These are phyloP conservation scores for Citrullus amarus DNA, from an alignment of 306 rosid genomes.

Conservation along the genomic window DNA sequence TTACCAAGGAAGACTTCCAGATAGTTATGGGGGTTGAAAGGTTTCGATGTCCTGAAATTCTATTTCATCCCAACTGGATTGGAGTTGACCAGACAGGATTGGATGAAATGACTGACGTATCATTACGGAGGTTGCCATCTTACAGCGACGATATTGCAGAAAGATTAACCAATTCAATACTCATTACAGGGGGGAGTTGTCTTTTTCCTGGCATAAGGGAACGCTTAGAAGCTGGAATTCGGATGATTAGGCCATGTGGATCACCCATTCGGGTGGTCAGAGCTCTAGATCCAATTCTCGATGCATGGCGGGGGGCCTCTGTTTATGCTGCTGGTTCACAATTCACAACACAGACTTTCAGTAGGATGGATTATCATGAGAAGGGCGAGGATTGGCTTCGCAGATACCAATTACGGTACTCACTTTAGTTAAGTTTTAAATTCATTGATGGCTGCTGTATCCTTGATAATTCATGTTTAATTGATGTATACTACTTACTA, in stretches of 20 bases:
- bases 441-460: neutral
- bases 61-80: constrained; percentile 80
- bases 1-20: constrained; percentile 75
- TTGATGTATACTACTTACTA: neutral
- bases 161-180: constrained; percentile 54
- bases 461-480: neutral
- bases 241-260: constrained; percentile 79
- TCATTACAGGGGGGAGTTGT: constrained; percentile 81
- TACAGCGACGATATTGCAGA: constrained; percentile 32
- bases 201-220: constrained; percentile 67
- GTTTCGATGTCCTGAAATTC: constrained; percentile 87
- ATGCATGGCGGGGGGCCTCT: constrained; percentile 97
- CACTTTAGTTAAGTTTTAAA: constrained; percentile 19
- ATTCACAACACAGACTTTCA: constrained; percentile 72
- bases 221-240: constrained; percentile 75
- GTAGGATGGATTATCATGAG: constrained; percentile 61
- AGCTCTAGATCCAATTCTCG: constrained; percentile 76
- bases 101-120: constrained; percentile 87
- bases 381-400: constrained; percentile 89
- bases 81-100: constrained; percentile 84
- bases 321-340: constrained; percentile 51
- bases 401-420: constrained; percentile 50
- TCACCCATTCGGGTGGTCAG: constrained; percentile 58
- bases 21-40: constrained; percentile 73
- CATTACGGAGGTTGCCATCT: constrained; percentile 62